phyloP scores from a whole-genome alignment of 1,284 basidiomycete species.

The Microbotryum intermedium region DNA sequence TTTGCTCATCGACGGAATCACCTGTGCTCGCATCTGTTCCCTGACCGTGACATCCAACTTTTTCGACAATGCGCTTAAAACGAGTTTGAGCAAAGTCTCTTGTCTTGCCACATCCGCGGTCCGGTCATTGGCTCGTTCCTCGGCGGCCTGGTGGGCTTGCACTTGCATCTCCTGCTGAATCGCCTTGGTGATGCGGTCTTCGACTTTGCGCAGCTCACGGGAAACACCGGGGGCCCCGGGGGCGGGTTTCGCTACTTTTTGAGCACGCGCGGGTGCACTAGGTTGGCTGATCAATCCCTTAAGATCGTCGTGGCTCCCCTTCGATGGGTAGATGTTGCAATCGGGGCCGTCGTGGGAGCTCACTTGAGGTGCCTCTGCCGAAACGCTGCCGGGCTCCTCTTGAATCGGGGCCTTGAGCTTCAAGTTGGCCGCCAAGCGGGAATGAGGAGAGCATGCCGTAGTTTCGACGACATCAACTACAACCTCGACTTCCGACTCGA shows the following conservation, averaged over 20 bases:
- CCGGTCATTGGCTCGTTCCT: slow-evolving; percentile 62
- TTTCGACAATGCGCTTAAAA: slow-evolving; percentile 63
- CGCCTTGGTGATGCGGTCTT: slow-evolving; percentile 15
- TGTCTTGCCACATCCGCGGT: slow-evolving; percentile 66
- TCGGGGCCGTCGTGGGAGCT: no score
- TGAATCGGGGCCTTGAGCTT: no score
- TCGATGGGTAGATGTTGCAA: no score
- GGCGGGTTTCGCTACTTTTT: no score
- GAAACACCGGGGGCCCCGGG: slow-evolving; percentile 1
- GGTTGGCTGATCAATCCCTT: no score
- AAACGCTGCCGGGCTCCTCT: no score
- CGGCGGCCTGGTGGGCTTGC: slow-evolving; percentile 67
- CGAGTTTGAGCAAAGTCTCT: slow-evolving; percentile 74
- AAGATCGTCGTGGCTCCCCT: no score
- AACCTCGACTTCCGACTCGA: slow-evolving; percentile 16
- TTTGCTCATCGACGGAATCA: slow-evolving; percentile 64
- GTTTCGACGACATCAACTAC: slow-evolving; percentile 7
- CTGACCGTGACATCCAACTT: slow-evolving; percentile 76
- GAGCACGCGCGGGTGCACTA: no score
- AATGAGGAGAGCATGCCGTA: no score
- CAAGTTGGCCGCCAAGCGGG: no score
- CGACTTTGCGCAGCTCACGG: neutral
- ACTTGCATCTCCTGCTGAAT: slow-evolving; percentile 4
- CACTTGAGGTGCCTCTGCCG: no score
- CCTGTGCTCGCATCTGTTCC: slow-evolving; percentile 64